Evolutionary conservation across 2,329 filamentous ascomycete species (phyloP).

Genomic region (Fusarium pilosicola): DNA sequence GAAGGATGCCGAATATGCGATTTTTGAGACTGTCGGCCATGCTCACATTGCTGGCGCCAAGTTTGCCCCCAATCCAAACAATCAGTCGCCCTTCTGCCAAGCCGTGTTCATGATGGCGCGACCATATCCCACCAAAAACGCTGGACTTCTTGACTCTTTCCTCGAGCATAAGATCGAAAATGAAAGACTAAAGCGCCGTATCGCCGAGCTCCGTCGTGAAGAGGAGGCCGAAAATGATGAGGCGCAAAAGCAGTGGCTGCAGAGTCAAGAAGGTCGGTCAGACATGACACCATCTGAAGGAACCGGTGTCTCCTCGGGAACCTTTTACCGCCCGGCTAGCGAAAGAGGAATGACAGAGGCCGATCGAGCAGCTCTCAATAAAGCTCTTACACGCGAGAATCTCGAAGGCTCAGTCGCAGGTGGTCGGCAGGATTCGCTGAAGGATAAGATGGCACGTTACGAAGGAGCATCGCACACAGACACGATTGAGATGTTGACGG

Average conservation of each 20-base stretch:
- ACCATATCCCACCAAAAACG: conserved; percentile 89
- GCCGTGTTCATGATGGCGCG: conserved; percentile 95
- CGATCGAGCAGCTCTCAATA: conserved; percentile 71
- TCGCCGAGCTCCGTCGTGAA: conserved; percentile 85
- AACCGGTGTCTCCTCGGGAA: conserved; percentile 50
- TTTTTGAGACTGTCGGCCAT: conserved; percentile 93
- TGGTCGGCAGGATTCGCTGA: conserved; percentile 77
- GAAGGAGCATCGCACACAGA: conserved; percentile 82
- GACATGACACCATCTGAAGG: conserved; percentile 63
- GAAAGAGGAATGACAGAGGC: conserved; percentile 69
- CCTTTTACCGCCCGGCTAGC: conserved; percentile 50
- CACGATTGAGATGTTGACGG: conserved; percentile 92
- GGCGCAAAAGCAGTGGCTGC: conserved; percentile 68
- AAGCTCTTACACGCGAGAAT: conserved; percentile 80
- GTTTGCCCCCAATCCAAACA: conserved; percentile 69
- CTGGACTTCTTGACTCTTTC: conserved; percentile 87
- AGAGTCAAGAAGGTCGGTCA: conserved; percentile 66
- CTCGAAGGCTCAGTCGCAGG: conserved; percentile 76
- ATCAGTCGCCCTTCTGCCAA: conserved; percentile 77
- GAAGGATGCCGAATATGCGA: conserved; percentile 75
- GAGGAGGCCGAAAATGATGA: conserved; percentile 83
- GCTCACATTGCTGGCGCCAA: conserved; percentile 82
- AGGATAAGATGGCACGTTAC: conserved; percentile 86
- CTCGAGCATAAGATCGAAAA: conserved; percentile 98
- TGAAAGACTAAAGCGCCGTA: conserved; percentile 83